Evolutionary conservation across 2,329 filamentous ascomycete genomes (phyloP), one percentile per base, ranked within the genome.

Genomic region (Zalaria sp.): DNA sequence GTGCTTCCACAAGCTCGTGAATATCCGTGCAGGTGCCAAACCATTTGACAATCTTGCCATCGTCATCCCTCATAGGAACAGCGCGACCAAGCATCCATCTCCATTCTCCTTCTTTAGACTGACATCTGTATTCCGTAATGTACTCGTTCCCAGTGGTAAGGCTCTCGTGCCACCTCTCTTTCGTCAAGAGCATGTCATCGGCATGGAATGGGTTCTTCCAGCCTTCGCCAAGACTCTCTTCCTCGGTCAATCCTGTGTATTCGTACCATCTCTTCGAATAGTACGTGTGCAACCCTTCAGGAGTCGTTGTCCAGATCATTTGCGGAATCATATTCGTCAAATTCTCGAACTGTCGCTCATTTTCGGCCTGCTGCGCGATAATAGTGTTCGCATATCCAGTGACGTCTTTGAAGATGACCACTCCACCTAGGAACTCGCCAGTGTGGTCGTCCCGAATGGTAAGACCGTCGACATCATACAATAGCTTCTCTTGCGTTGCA

Each of bases 21-120:
- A 87, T 81, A 48, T 89, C 83, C 8, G 83, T 87, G 52, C 79
- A 86, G 1, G 81, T 86, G 10, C 81, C 83, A 51, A 83, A 85
- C 83, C 83, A 88, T 54, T 83, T 85, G 44, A 83, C 68, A 38
- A 88, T 84, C 38, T 71, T 64, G 2, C 80, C 81, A 0, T 73
- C 74, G 36, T 79, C 71, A 45, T 84, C 76, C 34, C 69, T 69
- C 51, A 86, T 68, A 0, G 83, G 81, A 9, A 82, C 57, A 1
- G 82, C 83, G 35, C 81, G 71, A 7, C 79, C 82, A 3, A 89
- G 64, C 68, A 87, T 85, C 83, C 83, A 89, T 41, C 81, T 70
- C 75, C 77, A 88, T 43, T 80, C 71, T 1, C 83, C 83, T 28
- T 80, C 71, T 39, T 72, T 72, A 43, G 71, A 76, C 39, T 64